Evolutionary conservation across 31 red algal species (phyloP).

Genomic region (Porphyra umbilicalis): DNA sequence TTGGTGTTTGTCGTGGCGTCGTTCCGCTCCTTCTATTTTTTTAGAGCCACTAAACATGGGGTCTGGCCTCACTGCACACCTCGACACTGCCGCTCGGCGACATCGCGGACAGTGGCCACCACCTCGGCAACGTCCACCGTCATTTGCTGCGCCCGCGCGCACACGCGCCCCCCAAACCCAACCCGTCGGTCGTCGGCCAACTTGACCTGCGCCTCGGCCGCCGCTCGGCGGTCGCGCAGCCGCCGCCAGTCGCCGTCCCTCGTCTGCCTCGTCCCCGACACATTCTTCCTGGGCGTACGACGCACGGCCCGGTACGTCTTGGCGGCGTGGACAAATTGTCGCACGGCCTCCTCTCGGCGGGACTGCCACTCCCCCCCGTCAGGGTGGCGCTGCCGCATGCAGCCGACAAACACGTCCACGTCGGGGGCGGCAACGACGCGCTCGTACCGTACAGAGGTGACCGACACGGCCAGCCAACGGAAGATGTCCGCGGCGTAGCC

Average conservation of each 20-base stretch:
- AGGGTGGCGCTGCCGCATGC: neutral
- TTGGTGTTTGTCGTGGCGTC: too few relatives aligned
- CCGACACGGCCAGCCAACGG: conserved; percentile 15
- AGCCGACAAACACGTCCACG: conserved; percentile 39
- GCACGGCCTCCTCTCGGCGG: neutral
- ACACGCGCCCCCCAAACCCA: neutral
- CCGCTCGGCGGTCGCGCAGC: neutral
- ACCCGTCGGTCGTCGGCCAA: neutral
- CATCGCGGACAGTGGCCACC: neutral
- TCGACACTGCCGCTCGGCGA: neutral
- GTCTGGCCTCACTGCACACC: neutral
- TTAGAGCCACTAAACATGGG: too few relatives aligned
- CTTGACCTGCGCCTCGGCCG: neutral
- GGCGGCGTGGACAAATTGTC: neutral
- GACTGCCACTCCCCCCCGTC: neutral
- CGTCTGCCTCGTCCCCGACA: too few relatives aligned
- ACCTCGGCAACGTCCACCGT: neutral
- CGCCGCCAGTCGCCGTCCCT: neutral
- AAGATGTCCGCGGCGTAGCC: conserved; percentile 60
- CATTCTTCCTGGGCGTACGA: too few relatives aligned
- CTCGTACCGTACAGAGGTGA: conserved; percentile 26
- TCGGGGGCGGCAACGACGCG: conserved; percentile 64
- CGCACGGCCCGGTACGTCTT: neutral
- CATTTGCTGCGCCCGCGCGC: neutral
- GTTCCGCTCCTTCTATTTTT: too few relatives aligned